Conservation (phyloP, 352 stramenopile species). For the Globisporangium parvum region DNA sequence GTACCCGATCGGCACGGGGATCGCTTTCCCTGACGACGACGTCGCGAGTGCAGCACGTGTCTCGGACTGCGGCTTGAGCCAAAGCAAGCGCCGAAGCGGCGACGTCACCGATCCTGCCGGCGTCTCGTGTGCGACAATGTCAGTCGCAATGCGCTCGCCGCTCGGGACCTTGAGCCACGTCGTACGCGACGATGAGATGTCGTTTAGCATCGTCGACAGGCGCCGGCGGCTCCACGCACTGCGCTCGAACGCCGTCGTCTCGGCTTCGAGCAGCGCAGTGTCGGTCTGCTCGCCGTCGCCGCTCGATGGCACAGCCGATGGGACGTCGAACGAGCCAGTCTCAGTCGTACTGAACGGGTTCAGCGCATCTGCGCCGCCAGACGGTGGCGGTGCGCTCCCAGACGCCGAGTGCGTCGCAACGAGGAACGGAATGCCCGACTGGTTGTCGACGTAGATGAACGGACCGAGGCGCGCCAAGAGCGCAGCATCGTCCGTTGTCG, state of each 20-base stretch:
- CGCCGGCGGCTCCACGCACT: slow-evolving; percentile 55
- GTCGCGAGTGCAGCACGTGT: slow-evolving; percentile 6
- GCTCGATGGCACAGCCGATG: slow-evolving; percentile 32
- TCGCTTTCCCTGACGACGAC: slow-evolving; percentile 48
- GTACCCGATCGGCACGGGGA: slow-evolving; percentile 83
- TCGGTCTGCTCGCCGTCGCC: slow-evolving; percentile 24
- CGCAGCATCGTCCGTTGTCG: slow-evolving; percentile 26
- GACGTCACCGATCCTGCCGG: slow-evolving; percentile 78
- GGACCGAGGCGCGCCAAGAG: slow-evolving; percentile 51
- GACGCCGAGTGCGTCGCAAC: slow-evolving; percentile 46
- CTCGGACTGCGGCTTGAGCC: slow-evolving; percentile 68
- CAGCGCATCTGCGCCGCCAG: neutral
- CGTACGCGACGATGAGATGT: slow-evolving; percentile 66
- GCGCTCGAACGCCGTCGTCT: slow-evolving; percentile 39
- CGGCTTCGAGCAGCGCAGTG: slow-evolving; percentile 32
- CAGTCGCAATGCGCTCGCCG: slow-evolving; percentile 60
- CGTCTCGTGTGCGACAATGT: slow-evolving; percentile 78
- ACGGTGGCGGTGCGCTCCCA: slow-evolving; percentile 12
- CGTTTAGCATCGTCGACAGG: slow-evolving; percentile 67
- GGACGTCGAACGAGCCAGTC: slow-evolving; percentile 46
- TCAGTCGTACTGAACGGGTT: slow-evolving; percentile 7
- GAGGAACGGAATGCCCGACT: slow-evolving; percentile 79
- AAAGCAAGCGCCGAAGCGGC: slow-evolving; percentile 62
- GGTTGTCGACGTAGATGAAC: slow-evolving; percentile 86
- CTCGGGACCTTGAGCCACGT: slow-evolving; percentile 62